phyloP scores from a whole-genome alignment of 345 rosid genomes.

The Eucalyptus lansdowneana region DNA sequence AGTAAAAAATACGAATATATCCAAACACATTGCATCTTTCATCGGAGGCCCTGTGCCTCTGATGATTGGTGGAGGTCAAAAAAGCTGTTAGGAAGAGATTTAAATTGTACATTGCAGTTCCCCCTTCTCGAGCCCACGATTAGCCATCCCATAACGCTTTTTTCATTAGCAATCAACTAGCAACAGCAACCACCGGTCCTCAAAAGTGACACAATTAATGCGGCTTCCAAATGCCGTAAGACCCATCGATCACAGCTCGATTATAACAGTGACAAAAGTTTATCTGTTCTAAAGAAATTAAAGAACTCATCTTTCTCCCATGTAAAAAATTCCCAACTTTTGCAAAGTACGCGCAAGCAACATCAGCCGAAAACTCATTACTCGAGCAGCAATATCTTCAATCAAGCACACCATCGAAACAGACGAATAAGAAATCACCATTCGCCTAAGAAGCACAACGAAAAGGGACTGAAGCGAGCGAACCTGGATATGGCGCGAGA shows the following conservation, averaged over 20 bases:
- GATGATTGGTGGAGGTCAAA: neutral
- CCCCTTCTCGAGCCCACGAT: neutral
- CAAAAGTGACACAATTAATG: neutral
- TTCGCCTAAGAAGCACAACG: neutral
- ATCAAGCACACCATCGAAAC: neutral
- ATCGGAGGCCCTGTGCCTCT: neutral
- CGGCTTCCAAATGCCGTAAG: neutral
- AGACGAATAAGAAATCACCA: neutral
- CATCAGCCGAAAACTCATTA: neutral
- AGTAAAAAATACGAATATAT: neutral
- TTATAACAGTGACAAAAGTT: neutral
- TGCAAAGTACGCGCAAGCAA: neutral
- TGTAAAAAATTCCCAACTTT: neutral
- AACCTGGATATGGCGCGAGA: neutral
- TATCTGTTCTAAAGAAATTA: neutral
- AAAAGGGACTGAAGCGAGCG: neutral
- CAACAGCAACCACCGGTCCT: neutral
- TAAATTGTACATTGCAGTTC: neutral
- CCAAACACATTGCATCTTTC: neutral
- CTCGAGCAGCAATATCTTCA: neutral
- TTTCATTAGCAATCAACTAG: neutral
- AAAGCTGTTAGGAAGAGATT: neutral
- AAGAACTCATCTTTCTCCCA: neutral
- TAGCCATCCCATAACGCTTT: neutral
- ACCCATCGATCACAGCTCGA: neutral